These are phyloP conservation scores for Xylaria sp. DNA, from an alignment of 2,329 filamentous ascomycete species.

Conservation along the genomic window DNA sequence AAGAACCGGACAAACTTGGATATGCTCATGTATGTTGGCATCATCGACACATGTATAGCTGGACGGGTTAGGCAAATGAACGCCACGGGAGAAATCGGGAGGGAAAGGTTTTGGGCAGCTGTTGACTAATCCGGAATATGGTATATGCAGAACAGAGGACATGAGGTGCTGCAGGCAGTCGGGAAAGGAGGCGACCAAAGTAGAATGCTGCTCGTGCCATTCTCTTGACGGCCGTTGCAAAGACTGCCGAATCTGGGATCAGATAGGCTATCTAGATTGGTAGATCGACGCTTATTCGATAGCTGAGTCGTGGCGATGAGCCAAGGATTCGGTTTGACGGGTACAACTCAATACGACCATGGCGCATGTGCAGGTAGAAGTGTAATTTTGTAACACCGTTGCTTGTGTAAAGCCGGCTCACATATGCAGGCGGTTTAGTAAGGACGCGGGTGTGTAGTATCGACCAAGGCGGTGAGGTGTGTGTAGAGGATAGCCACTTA, in stretches of 20 bases:
- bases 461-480: slow-evolving; percentile 18
- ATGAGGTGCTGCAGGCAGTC: slow-evolving; percentile 11
- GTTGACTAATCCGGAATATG: neutral
- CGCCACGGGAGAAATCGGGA: neutral
- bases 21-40: slow-evolving; percentile 8
- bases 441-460: neutral
- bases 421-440: slow-evolving; percentile 1
- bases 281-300: neutral
- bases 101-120: neutral
- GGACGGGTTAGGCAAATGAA: neutral
- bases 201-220: neutral
- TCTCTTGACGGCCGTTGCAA: neutral
- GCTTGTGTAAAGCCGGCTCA: neutral
- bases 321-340: neutral
- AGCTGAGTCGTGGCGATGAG: neutral
- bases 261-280: neutral
- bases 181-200: neutral
- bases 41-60: neutral
- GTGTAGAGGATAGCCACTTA: slow-evolving; percentile 1
- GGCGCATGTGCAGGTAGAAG: slow-evolving; percentile 4
- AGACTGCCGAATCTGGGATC: neutral
- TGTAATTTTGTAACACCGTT: neutral
- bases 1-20: neutral
- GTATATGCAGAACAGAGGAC: slow-evolving; percentile 1
- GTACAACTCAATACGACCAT: neutral